These are phyloP conservation scores for Tolypocladium nubicola DNA, from an alignment of 2,329 filamentous ascomycete species.

Conservation along the genomic window DNA sequence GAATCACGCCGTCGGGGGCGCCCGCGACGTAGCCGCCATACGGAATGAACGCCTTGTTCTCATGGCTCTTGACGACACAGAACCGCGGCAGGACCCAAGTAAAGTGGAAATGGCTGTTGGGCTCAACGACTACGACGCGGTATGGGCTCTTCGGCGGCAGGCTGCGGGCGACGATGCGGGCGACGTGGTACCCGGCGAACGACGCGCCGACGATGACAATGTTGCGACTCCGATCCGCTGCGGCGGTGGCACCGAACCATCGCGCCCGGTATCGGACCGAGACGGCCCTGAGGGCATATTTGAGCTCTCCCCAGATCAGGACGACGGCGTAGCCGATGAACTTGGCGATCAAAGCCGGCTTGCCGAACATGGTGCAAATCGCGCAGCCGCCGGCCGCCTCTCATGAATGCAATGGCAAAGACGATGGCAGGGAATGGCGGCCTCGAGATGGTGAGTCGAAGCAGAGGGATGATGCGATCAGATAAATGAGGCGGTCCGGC, in stretches of 20 bases:
- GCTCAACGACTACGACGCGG: conserved; percentile 46
- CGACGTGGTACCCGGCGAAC: conserved; percentile 42
- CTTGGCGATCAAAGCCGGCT: conserved; percentile 17
- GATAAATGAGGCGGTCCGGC: not conserved
- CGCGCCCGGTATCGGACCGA: conserved; percentile 5
- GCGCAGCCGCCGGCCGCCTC: not conserved
- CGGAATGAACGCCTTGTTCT: conserved; percentile 50
- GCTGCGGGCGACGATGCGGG: conserved; percentile 33
- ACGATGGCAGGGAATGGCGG: not conserved
- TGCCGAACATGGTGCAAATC: conserved; percentile 15
- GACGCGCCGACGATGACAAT: conserved; percentile 48
- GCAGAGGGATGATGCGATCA: not conserved
- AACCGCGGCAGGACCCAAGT: conserved; percentile 50
- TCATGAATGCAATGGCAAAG: not conserved
- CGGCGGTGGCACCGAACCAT: conserved; percentile 6
- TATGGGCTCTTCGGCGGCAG: conserved; percentile 36
- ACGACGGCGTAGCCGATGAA: conserved; percentile 15
- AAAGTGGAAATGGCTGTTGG: conserved; percentile 50
- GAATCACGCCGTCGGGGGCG: conserved; percentile 20
- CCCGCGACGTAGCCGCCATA: conserved; percentile 33
- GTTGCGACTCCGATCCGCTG: conserved; percentile 22
- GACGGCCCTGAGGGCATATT: conserved; percentile 8
- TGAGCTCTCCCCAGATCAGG: conserved; percentile 10
- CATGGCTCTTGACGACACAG: conserved; percentile 41
- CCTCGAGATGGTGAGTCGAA: not conserved